Evolutionary conservation across 108 stramenopile genomes (phyloP), one percentile per base, ranked within the genome.

Genomic region (Chaetoceros muelleri): DNA sequence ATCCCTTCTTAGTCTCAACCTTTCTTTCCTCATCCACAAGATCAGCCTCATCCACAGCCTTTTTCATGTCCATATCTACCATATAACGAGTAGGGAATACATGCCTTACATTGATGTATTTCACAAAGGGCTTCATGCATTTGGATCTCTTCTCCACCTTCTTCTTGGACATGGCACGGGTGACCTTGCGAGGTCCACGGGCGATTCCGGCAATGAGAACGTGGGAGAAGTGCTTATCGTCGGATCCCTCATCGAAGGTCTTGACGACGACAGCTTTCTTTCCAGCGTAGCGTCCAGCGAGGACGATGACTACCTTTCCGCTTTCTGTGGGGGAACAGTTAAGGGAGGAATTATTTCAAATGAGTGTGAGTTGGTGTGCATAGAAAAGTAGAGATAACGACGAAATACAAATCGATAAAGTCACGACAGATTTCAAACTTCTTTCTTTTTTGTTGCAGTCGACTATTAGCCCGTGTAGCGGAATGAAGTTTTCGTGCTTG

Each of bases 241-340:
- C 78, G 64, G 82, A 84, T 30, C 96, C 96, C 30, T 96, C 95
- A 57, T 99, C 99, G 65, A 84, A 89, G 65, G 95, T 88, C 87
- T 96, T 97, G 44, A 98, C 94, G 31, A 99, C 96, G 25, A 98
- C 94, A 51, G 97, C 99, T 89, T 99, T 99, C 70, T 94, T 92
- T 53, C 99, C 99, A 25, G 99, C 99, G 68, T 96, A 96, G 55
- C 97, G 94, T 65, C 99, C 99, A 24, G 92, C 90, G 65, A 98
- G 92, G 70, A 99, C 80, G 69, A 99, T 90, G 23, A 99, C 99
- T 52, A 99, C 96, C 77, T 98, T 98, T 84, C 99, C 99, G 28
- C 85, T 63, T 73, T 97, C 81, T 82, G 71, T 52, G 26, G 22
- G 10, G 30, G 21, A n/a, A n/a, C n/a, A n/a, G n/a, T n/a, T n/a